Conservation (phyloP, 164 flowering plant species). For the Taxillus chinensis region DNA sequence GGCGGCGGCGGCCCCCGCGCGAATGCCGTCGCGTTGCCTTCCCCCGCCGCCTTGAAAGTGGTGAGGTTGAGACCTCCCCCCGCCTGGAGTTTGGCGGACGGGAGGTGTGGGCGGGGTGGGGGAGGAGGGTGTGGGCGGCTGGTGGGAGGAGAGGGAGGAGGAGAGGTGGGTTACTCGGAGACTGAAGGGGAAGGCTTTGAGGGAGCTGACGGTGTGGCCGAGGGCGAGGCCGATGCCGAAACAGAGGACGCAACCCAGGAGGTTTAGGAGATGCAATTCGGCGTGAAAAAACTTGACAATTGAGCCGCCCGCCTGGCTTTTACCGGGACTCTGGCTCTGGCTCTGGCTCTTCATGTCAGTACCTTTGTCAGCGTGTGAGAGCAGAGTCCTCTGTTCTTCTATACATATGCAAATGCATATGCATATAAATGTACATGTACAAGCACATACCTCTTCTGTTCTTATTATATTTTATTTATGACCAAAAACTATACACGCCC, state of each 20-base stretch:
- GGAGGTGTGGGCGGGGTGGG: too few species aligned
- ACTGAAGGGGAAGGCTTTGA: slow-evolving; percentile 14
- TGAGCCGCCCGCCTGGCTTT: not conserved
- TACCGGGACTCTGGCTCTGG: slow-evolving; percentile 3
- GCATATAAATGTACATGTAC: too few species aligned
- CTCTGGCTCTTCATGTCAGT: slow-evolving; percentile 16
- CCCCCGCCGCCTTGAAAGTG: not conserved
- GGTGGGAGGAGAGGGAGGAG: not conserved
- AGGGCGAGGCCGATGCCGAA: slow-evolving; percentile 23
- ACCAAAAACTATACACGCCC: too few species aligned
- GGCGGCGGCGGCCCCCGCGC: not conserved
- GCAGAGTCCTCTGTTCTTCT: too few species aligned
- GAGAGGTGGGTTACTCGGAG: slow-evolving; percentile 10
- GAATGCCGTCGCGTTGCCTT: slow-evolving; percentile 13
- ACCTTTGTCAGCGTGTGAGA: too few species aligned
- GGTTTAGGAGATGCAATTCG: slow-evolving; percentile 13
- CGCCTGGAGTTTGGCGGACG: too few species aligned
- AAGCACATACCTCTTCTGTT: too few species aligned
- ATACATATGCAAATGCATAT: too few species aligned
- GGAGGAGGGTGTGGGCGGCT: not conserved
- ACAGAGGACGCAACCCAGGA: slow-evolving; percentile 18
- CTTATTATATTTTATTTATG: too few species aligned
- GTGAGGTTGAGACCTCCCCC: too few species aligned
- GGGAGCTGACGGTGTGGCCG: slow-evolving; percentile 22
- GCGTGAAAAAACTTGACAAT: slow-evolving; percentile 14